A percentile compares a stretch with the other conserved stretches of the same genome.
Evolutionary conservation across 2,329 filamentous ascomycete species (phyloP).

Genomic region (Hysterium pulicare): DNA sequence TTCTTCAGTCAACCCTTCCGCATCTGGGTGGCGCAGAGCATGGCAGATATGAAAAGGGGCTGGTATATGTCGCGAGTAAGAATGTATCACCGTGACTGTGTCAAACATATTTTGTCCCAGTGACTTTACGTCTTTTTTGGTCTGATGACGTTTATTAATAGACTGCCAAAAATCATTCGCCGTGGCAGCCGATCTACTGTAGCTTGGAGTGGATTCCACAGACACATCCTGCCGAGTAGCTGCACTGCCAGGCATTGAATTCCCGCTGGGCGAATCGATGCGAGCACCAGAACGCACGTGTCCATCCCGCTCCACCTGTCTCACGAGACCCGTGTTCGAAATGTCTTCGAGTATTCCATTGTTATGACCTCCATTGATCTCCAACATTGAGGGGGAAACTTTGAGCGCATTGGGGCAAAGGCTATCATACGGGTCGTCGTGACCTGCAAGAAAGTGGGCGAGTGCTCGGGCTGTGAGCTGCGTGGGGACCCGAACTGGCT

Average conservation of each 20-base stretch:
- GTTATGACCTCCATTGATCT: constrained; percentile 14
- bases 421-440: constrained; percentile 69
- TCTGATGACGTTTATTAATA: constrained; percentile 23
- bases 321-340: background rate
- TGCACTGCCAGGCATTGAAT: background rate
- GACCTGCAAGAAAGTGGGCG: constrained; percentile 74
- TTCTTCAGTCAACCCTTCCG: no score
- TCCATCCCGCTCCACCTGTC: background rate
- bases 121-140: constrained; percentile 56
- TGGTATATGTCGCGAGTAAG: constrained; percentile 31
- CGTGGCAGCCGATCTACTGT: background rate
- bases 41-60: constrained; percentile 21
- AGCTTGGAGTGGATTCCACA: no score
- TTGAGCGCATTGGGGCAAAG: constrained; percentile 57
- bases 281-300: background rate
- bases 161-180: constrained; percentile 11
- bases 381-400: constrained; percentile 25
- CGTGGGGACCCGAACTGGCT: constrained; percentile 74
- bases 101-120: constrained; percentile 58
- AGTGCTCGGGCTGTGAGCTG: constrained; percentile 77
- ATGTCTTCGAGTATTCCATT: background rate
- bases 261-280: background rate
- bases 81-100: constrained; percentile 32
- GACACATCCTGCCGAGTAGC: no score
- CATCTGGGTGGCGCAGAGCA: no score